Evolutionary conservation across 148 eudicot genomes (phyloP).

Genomic region (Rhododendron williamsianum): DNA sequence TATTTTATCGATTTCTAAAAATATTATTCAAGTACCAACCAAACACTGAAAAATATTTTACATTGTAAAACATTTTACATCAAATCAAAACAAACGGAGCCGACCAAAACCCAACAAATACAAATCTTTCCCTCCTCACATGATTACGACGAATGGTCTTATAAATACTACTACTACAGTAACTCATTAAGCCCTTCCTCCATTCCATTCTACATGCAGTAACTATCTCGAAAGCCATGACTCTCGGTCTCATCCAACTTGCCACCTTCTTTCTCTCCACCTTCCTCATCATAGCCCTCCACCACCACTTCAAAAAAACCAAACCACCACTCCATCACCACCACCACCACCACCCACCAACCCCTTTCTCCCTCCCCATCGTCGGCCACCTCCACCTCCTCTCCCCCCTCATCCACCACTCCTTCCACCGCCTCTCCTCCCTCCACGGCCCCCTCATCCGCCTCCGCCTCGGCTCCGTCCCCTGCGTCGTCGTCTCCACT

Average conservation of each 20-base stretch:
- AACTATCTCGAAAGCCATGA: not conserved
- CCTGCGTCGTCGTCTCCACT: slow-evolving; percentile 23
- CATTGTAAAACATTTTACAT: too few relatives aligned
- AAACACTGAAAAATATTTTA: too few relatives aligned
- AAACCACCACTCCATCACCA: slow-evolving; percentile 5
- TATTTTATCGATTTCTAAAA: too few relatives aligned
- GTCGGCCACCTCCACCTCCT: slow-evolving; percentile 40
- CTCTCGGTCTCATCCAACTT: not conserved
- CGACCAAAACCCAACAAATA: too few relatives aligned
- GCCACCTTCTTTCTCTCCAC: not conserved
- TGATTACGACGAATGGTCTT: too few relatives aligned
- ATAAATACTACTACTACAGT: too few relatives aligned
- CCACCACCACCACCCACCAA: slow-evolving; percentile 26
- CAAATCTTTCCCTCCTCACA: too few relatives aligned
- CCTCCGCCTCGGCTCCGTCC: slow-evolving; percentile 28
- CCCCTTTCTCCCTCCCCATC: slow-evolving; percentile 31
- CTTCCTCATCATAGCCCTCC: not conserved
- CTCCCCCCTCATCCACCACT: slow-evolving; percentile 23
- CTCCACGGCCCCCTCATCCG: slow-evolving; percentile 23
- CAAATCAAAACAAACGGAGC: too few relatives aligned
- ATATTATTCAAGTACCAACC: too few relatives aligned
- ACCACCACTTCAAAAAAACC: not conserved
- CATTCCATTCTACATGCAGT: not conserved
- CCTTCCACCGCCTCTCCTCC: slow-evolving; percentile 22
- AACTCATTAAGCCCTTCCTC: not conserved